A percentile compares a stretch with the other conserved stretches of the same genome.
Conservation (phyloP, 148 eudicot genomes). For the Vaccinium macrocarpon region DNA sequence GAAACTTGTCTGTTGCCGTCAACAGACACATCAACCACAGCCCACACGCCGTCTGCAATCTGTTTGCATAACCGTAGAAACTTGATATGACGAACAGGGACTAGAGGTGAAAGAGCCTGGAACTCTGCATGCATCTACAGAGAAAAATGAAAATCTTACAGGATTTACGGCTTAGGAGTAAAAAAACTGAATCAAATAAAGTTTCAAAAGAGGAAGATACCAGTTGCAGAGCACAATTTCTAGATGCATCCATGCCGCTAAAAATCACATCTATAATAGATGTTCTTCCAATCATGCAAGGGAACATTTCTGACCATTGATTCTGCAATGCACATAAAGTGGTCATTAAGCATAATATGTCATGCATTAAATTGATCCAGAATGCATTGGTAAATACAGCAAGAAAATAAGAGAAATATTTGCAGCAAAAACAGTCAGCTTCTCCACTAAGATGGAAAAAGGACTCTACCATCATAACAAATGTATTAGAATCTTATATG, state of each 20-base stretch:
- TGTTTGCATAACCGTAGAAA: slow-evolving; percentile 72
- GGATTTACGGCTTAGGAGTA: neutral
- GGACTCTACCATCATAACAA: slow-evolving; percentile 31
- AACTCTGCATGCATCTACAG: slow-evolving; percentile 49
- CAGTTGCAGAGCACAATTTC: slow-evolving; percentile 68
- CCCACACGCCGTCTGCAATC: slow-evolving; percentile 67
- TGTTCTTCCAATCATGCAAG: slow-evolving; percentile 51
- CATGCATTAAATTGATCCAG: neutral
- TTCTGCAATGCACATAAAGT: slow-evolving; percentile 35
- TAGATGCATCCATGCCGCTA: slow-evolving; percentile 48
- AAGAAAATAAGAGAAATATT: slow-evolving; percentile 3
- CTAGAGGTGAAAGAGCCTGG: slow-evolving; percentile 58
- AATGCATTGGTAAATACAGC: neutral
- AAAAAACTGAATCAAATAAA: neutral
- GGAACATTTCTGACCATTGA: slow-evolving; percentile 67
- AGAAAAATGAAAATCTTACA: neutral
- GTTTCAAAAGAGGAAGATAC: slow-evolving; percentile 32
- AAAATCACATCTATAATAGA: slow-evolving; percentile 46
- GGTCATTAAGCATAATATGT: neutral
- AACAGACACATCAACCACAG: slow-evolving; percentile 71
- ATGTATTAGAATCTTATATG: neutral
- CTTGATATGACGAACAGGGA: slow-evolving; percentile 63
- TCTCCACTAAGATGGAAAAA: slow-evolving; percentile 33
- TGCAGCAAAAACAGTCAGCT: slow-evolving; percentile 10
- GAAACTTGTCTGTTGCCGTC: slow-evolving; percentile 44